phyloP scores from a whole-genome alignment of 2,329 filamentous ascomycete genomes.

The Akanthomyces dipterigenus region DNA sequence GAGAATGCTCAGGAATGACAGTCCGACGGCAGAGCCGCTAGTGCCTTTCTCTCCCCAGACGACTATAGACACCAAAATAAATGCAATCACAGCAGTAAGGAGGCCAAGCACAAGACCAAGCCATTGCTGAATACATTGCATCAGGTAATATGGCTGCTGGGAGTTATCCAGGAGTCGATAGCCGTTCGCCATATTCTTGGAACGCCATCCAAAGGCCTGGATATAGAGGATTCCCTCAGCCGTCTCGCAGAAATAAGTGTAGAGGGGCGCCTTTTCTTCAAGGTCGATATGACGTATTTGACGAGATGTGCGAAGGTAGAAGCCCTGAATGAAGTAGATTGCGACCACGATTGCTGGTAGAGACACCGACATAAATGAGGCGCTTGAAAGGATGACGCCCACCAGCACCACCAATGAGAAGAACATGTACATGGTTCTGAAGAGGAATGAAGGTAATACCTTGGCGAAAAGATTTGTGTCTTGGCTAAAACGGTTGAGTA shows the following conservation, averaged over 20 bases:
- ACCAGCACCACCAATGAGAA: background rate
- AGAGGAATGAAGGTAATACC: background rate
- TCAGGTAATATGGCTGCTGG: background rate
- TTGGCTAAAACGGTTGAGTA: constrained; percentile 3
- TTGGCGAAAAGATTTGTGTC: background rate
- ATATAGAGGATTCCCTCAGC: background rate
- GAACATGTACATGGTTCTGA: background rate
- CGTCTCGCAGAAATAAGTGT: background rate
- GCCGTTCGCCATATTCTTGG: background rate
- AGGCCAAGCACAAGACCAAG: background rate
- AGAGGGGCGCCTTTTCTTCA: background rate
- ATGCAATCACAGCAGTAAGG: background rate
- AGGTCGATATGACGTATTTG: constrained; percentile 3
- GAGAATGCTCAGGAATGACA: background rate
- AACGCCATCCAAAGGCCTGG: background rate
- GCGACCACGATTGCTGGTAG: background rate
- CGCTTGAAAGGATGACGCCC: background rate
- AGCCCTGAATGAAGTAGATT: background rate
- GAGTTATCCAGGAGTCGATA: background rate
- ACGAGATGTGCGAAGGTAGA: constrained; percentile 2
- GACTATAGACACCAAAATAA: background rate
- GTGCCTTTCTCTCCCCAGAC: background rate
- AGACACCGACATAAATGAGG: background rate
- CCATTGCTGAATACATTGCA: constrained; percentile 1
- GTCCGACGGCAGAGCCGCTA: background rate